Base-by-base conservation (phyloP, 2,329 filamentous ascomycete genomes). In the Cadophora sp. region DNA sequence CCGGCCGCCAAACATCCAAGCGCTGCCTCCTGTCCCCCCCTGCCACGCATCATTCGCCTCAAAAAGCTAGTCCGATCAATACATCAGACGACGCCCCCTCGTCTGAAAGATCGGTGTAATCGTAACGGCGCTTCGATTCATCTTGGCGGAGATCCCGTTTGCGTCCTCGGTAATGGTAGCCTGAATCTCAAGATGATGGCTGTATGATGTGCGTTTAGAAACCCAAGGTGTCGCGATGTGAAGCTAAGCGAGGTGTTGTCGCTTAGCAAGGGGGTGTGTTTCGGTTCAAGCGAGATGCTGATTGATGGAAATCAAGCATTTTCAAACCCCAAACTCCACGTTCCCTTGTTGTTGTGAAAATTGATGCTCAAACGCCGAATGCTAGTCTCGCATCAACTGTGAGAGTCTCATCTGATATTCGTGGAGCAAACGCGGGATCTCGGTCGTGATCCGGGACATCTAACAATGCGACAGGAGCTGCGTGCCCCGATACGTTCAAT, bases 261-360 rank as follows among this genome's bases (percentile, higher is more conserved):
- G 66, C 41, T 39, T 33, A 48, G 36, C 59, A 39, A 60, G 59
- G 62, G 43, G 48, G 8, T 18, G 48, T 43, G 55, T 65, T 43
- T 65, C 45, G 16, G 30, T 30, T 59, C 33, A 24, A n/a, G 24
- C 39, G 60, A 58, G 22, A 20, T 22, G n/a, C 33, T 66, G 66
- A 66, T 64, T 68, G 66, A 66, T 68, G 66, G 63, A 68, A 39
- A 39, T 68, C 48, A 50, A 43, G 20, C 16, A 41, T 59, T 33
- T 60, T 4, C 22, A 47, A 60, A 60, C 14, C 22, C 22, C n/a
- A n/a, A 43, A 24, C 11, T n/a, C 22, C 56, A 27, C 33, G 27
- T 53, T n/a, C 27, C 24, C 50, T 41, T 41, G 53, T 58, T 24
- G 33, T 18, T 58, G 33, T 16, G 53, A 39, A 22, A 4, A 33